A percentile compares a stretch with the other conserved stretches of the same genome.
phyloP scores from a whole-genome alignment of 1,139 yeast genomes.

The Nakaseomyces delphensis region DNA sequence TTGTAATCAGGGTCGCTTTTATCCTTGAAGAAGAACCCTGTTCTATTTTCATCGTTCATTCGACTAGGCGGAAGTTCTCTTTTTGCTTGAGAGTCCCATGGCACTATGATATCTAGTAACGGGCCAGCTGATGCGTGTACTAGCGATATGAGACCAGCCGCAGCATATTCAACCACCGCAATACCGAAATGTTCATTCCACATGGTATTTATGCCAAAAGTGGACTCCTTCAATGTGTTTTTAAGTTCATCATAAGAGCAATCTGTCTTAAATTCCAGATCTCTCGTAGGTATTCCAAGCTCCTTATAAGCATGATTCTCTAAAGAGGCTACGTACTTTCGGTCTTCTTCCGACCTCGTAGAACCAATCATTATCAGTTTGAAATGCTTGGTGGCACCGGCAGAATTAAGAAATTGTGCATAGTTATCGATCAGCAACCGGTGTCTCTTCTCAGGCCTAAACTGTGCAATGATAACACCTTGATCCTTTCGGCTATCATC shows the following conservation, averaged over 20 bases:
- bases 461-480: constrained; percentile 80
- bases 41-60: constrained; percentile 31
- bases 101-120: constrained; percentile 67
- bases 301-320: constrained; percentile 37
- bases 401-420: constrained; percentile 37
- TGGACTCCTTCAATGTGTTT: constrained; percentile 46
- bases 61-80: constrained; percentile 25
- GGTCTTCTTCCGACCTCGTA: constrained; percentile 64
- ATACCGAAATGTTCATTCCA: constrained; percentile 99
- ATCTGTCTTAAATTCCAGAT: constrained; percentile 64
- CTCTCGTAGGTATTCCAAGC: constrained; percentile 39
- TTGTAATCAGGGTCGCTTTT: constrained; percentile 53
- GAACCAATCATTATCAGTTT: constrained; percentile 74
- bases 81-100: constrained; percentile 37
- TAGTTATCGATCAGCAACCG: constrained; percentile 56
- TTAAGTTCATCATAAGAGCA: constrained; percentile 61
- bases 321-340: constrained; percentile 46
- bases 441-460: constrained; percentile 93
- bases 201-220: constrained; percentile 89
- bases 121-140: constrained; percentile 97
- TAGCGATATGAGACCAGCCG: constrained; percentile 78
- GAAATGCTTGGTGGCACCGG: constrained; percentile 31
- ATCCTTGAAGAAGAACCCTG: constrained; percentile 71
- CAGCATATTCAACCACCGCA: constrained; percentile 88
- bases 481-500: constrained; percentile 40